Conservation (phyloP, 257 asterid genomes). For the Primulina huaijiensis region DNA sequence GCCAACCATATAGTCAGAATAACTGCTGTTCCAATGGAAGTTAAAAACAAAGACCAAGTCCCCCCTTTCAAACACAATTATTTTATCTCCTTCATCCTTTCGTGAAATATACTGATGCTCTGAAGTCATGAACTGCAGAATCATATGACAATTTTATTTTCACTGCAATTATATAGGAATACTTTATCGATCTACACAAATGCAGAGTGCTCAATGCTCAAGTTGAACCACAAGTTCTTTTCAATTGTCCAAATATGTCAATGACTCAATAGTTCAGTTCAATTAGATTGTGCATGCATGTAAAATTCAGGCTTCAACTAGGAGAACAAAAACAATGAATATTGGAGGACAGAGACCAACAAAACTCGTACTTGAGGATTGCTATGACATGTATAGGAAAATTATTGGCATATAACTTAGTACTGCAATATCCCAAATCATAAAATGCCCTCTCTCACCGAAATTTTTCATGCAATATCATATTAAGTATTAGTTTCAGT, state of each 20-base stretch:
- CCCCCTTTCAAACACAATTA: slow-evolving; percentile 78
- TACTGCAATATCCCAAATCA: neutral
- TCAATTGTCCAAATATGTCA: slow-evolving; percentile 5
- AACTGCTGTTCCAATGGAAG: slow-evolving; percentile 84
- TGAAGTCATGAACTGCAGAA: slow-evolving; percentile 89
- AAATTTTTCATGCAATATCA: neutral
- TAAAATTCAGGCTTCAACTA: neutral
- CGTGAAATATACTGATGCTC: slow-evolving; percentile 83
- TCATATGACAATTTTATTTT: slow-evolving; percentile 1
- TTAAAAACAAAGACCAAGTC: slow-evolving; percentile 83
- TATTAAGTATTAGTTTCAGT: neutral
- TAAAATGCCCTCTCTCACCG: neutral
- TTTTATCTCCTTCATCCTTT: slow-evolving; percentile 77
- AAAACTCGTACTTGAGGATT: neutral
- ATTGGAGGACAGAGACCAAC: neutral
- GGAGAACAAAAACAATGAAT: neutral
- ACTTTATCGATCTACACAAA: neutral
- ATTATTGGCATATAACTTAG: neutral
- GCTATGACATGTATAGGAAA: too few species aligned
- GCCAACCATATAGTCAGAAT: slow-evolving; percentile 78
- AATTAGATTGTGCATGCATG: neutral
- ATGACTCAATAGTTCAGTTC: neutral
- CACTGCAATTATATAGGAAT: neutral
- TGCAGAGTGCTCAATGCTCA: neutral
- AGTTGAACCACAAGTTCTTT: slow-evolving; percentile 3